Base-by-base conservation (phyloP, 805 yeast species). In the Yamadazyma kitorensis region DNA sequence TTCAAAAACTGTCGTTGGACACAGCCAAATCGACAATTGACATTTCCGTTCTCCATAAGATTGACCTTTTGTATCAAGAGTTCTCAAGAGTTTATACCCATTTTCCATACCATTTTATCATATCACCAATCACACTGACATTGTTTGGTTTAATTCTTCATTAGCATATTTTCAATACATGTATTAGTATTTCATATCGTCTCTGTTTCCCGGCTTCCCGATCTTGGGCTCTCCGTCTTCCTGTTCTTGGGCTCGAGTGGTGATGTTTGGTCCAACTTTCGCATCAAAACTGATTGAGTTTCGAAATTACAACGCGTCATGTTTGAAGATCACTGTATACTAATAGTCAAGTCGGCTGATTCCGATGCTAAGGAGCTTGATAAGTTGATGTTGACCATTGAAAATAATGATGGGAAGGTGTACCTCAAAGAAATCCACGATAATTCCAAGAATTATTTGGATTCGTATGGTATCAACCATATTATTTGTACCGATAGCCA, bases 401-500 rank as follows among this genome's bases (percentile, higher is more conserved):
- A 43, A 17, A 43, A 28, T 11, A 29, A 37, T 5, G 40, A 37
- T 7, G 47, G 35, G 5, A 34, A 21, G 23, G 37, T 33, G 3
- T 29, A 15, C 21, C 13, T 24, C 9, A 43, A 43, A 27, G 19
- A 32, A 12, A 13, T 9, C 4, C 32, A 26, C 25, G 42, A 39
- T 17, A 34, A 31, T 18, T 10, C 17, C 4, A 20, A n/a, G 16
- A 39, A 44, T 26, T 29, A 17, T 9, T 27, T 45, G 12, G 40
- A 37, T 27, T 29, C 39, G n/a, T 26, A 37, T 16, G 29, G 29
- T 6, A 36, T 43, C 4, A 34, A 40, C 7, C 80, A 80, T 48
- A 59, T 85, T 13, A 66, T 86, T 11, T 59, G 86, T 13, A 57
- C 62, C 26, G 59, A 74, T 4, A n/a, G n/a, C n/a, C n/a, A n/a